Evolutionary conservation across 2,329 filamentous ascomycete genomes (phyloP).

Genomic region (Myrmaecium sp.): DNA sequence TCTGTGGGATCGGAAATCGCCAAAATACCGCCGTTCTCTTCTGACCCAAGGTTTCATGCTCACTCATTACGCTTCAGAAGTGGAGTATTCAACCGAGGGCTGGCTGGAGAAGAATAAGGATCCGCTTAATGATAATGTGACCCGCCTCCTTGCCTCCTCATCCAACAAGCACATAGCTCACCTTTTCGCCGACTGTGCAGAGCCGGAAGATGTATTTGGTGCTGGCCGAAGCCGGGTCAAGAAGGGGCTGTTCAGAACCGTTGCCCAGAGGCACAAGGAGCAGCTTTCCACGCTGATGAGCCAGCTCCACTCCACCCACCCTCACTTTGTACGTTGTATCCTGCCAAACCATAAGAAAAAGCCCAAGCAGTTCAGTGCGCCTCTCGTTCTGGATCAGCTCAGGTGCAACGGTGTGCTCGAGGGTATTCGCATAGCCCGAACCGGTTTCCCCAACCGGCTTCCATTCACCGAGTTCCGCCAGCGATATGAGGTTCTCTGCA

Average conservation of each 20-base stretch:
- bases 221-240: slow-evolving; percentile 69
- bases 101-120: slow-evolving; percentile 99
- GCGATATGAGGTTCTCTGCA: slow-evolving; percentile 88
- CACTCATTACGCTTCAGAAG: slow-evolving; percentile 93
- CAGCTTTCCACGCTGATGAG: slow-evolving; percentile 93
- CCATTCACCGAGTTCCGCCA: slow-evolving; percentile 88
- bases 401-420: slow-evolving; percentile 98
- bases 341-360: slow-evolving; percentile 96
- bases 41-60: slow-evolving; percentile 86
- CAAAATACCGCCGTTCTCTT: slow-evolving; percentile 79
- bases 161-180: slow-evolving; percentile 66
- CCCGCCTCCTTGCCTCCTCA: slow-evolving; percentile 68
- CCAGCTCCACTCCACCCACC: slow-evolving; percentile 88
- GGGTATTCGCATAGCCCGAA: slow-evolving; percentile 90
- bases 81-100: slow-evolving; percentile 86
- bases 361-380: slow-evolving; percentile 79
- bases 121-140: slow-evolving; percentile 92
- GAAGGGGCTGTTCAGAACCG: slow-evolving; percentile 91
- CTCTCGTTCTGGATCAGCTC: slow-evolving; percentile 92
- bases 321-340: slow-evolving; percentile 95
- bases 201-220: slow-evolving; percentile 55
- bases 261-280: slow-evolving; percentile 93
- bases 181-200: slow-evolving; percentile 78
- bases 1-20: slow-evolving; percentile 89
- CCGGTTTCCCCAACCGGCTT: slow-evolving; percentile 87